Percentiles rank a stretch among this genome's conserved stretches.
Evolutionary conservation across 176 grass and related monocot genomes (phyloP).

Genomic region (Zea luxurians): DNA sequence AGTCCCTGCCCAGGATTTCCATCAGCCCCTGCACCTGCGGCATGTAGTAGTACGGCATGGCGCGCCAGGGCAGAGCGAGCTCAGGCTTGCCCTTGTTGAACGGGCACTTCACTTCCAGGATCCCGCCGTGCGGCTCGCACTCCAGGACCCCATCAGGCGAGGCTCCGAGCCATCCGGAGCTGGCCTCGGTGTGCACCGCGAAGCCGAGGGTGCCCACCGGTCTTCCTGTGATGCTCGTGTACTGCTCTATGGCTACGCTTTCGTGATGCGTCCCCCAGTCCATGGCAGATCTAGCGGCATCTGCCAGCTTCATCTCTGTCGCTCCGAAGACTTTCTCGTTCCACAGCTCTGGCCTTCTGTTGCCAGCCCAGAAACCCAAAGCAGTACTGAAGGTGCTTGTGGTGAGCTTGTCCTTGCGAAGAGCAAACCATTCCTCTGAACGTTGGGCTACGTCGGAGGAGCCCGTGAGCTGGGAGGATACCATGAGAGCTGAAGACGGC

Average conservation of each 20-base stretch:
- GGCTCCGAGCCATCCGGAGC: constrained; percentile 83
- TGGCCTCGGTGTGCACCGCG: constrained; percentile 71
- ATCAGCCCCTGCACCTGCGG: constrained; percentile 96
- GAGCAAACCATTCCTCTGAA: constrained; percentile 96
- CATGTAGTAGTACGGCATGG: constrained; percentile 95
- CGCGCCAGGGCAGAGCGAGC: constrained; percentile 74
- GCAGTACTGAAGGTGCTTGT: constrained; percentile 96
- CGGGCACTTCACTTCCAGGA: constrained; percentile 95
- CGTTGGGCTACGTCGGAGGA: constrained; percentile 68
- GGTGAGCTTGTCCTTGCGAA: constrained; percentile 95
- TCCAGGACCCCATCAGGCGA: constrained; percentile 90
- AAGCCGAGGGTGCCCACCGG: constrained; percentile 74
- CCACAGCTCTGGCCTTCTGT: constrained; percentile 80
- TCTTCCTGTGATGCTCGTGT: constrained; percentile 77
- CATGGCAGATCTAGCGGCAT: constrained; percentile 75
- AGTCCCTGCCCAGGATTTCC: constrained; percentile 95
- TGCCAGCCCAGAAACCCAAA: constrained; percentile 85
- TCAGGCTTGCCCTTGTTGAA: constrained; percentile 98
- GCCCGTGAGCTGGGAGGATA: constrained; percentile 50
- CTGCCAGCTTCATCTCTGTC: constrained; percentile 53
- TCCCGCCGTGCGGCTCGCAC: constrained; percentile 67
- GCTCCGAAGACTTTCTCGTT: constrained; percentile 78
- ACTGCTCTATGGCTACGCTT: constrained; percentile 67
- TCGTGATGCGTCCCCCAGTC: constrained; percentile 85
- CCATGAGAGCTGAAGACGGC: constrained; percentile 46